Evolutionary conservation across 208 protist genomes (phyloP).

Genomic region (Trypanosomatidae sp.): DNA sequence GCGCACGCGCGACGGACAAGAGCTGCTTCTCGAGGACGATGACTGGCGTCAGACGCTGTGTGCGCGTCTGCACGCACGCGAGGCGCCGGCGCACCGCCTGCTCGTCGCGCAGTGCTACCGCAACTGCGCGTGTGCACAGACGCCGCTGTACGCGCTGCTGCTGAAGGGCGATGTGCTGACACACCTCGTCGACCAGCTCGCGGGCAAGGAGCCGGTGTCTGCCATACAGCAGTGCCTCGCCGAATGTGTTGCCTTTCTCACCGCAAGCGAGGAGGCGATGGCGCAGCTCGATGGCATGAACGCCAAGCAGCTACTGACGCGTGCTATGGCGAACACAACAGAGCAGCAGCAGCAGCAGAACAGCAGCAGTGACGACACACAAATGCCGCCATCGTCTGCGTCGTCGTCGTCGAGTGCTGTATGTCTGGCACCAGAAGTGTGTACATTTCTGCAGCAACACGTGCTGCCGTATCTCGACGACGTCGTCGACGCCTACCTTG

Average conservation of each 20-base stretch:
- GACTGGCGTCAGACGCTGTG: conserved; percentile 41
- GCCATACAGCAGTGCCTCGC: conserved; percentile 41
- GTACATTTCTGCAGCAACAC: conserved; percentile 33
- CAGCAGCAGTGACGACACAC: no score
- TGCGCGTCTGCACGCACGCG: conserved; percentile 14
- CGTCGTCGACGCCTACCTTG: conserved; percentile 61
- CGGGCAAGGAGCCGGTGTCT: conserved; percentile 10
- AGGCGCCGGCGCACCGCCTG: conserved; percentile 20
- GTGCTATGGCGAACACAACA: conserved; percentile 14
- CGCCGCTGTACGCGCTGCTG: conserved; percentile 21
- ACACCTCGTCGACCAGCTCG: conserved; percentile 33
- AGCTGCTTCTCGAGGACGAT: conserved; percentile 57
- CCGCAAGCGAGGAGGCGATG: conserved; percentile 59
- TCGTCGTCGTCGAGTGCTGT: not conserved
- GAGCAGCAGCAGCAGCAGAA: no score
- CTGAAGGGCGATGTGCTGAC: conserved; percentile 25
- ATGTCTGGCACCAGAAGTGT: conserved; percentile 8
- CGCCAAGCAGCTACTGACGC: conserved; percentile 40
- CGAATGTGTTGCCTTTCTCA: conserved; percentile 45
- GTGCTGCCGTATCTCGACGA: conserved; percentile 71
- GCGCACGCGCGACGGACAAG: conserved; percentile 48
- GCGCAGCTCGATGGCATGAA: conserved; percentile 55
- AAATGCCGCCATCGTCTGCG: no score
- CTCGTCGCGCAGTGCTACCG: conserved; percentile 61
- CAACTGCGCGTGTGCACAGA: conserved; percentile 50